Evolutionary conservation across 208 protist genomes (phyloP), one percentile per base, ranked within the genome.

Genomic region (Trypanosoma scelopori): DNA sequence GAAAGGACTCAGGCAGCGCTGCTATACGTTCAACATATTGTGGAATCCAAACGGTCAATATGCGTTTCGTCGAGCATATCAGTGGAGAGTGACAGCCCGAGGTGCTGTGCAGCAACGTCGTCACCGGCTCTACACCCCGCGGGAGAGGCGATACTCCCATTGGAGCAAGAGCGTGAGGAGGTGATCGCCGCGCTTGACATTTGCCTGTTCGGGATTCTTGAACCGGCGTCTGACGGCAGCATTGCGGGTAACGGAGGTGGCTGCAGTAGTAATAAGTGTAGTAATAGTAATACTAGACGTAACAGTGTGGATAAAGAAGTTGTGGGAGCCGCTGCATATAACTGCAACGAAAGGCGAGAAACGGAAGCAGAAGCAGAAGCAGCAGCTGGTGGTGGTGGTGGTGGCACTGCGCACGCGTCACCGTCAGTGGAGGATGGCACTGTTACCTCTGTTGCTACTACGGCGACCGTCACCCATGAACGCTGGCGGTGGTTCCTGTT

Each of bases 121-220:
- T 3, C 6, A 2, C 5, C 23, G 6, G 20, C 23, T 39, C 1
- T 22, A 15, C 45, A 42, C n/a, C 18, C 16, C 13, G 18, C 46
- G 28, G 51, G 48, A 27, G 55, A 70, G 30, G 15, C 6, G 22
- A 23, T 48, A 27, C 46, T 32, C 20, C 7, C 42, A 27, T 56
- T 91, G 41, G 69, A 80, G 47, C 64, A 69, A 42, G 76, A 92
- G 23, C 74, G 85, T 0, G 79, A 73, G 12, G 89, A 91, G 46
- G 78, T 93, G 69, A 78, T 95, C 5, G 84, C 87, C 25, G 77
- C 83, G 13, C 69, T 95, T 9, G 89, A 95, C 45, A 69, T 95
- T 55, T 95, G 89, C 59, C 45, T 93, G 25, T 78, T 89, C 65
- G 82, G 82, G 47, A 67, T 92, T 16, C 89, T 84, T 1, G 47